Evolutionary conservation across 2,329 filamentous ascomycete species (phyloP), one percentile per base, ranked within the genome.

Genomic region (Coniella lustricola): DNA sequence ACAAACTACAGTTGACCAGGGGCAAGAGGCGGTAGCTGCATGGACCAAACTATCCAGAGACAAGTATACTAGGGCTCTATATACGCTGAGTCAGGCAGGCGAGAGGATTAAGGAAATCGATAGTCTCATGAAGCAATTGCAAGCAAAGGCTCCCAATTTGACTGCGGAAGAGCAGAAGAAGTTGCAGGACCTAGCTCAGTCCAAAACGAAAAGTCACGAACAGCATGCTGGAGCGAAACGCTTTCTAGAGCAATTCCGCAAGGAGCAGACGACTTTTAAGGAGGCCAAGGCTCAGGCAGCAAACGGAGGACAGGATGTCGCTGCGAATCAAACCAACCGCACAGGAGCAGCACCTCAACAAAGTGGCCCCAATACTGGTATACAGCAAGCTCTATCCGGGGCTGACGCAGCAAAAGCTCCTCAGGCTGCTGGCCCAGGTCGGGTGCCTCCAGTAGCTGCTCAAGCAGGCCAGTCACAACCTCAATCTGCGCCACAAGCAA

Each of bases 31-130:
- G 4, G 65, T 67, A 2, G 53, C 59, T 0, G 74, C 75, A 53
- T 79, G 73, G 73, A 58, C 72, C 2, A 64, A 70, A 7, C 71
- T 76, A 1, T 63, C 70, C 29, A 76, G 71, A 55, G 62, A 66
- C 0, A 68, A 67, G 46, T 77, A 79, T 50, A 64, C 66, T 0
- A 64, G 71, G 34, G 75, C 72, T 0, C 59, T 81, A 5, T 62
- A 71, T 54, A 66, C 69, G 2, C 77, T 80, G 67, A 76, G 79
- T 33, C 63, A 55, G 9, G 64, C 67, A 3, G 68, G 71, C 10
- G 57, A 54, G n/a, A 65, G 67, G 40, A 58, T 76, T 3, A 60
- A 60, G 2, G 60, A 61, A 43, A 61, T 77, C 45, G 74, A 78
- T 10, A 63, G 63, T 39, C 53, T 64, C 3, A 60, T 70, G 17